A percentile compares a stretch with the other conserved stretches of the same genome.
phyloP scores from a whole-genome alignment of 2,329 filamentous ascomycete species.

The Bipolaris cookei region DNA sequence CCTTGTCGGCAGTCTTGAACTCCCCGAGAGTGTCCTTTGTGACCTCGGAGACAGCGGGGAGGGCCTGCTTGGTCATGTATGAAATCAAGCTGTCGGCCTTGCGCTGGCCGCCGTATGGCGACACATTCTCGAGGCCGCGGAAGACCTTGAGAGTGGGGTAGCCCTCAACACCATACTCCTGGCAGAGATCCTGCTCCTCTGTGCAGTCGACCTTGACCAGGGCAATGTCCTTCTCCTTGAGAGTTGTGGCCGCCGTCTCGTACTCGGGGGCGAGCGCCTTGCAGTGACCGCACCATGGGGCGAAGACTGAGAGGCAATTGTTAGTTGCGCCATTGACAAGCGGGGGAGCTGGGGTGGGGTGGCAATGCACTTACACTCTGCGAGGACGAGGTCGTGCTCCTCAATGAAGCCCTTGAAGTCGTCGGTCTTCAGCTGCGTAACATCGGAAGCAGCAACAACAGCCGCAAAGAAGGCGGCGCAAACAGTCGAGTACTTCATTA shows the following conservation, averaged over 20 bases:
- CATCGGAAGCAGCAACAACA: conserved; percentile 75
- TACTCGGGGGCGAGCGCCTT: conserved; percentile 96
- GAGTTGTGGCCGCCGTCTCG: conserved; percentile 80
- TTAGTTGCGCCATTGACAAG: conserved; percentile 45
- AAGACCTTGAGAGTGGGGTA: conserved; percentile 99
- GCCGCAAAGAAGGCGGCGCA: conserved; percentile 58
- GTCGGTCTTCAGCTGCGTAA: conserved; percentile 82
- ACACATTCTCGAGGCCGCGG: conserved; percentile 82
- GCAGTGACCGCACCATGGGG: conserved; percentile 97
- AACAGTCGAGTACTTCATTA: conserved; percentile 47
- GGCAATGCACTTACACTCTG: conserved; percentile 76
- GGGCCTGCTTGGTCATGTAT: conserved; percentile 98
- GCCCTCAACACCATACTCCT: conserved; percentile 88
- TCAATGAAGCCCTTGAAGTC: conserved; percentile 87
- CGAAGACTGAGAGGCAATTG: conserved; percentile 70
- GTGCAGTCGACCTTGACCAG: conserved; percentile 94
- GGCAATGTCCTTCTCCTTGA: conserved; percentile 87
- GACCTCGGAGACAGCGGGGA: conserved; percentile 87
- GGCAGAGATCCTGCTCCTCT: conserved; percentile 89
- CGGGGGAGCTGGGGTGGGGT: neutral
- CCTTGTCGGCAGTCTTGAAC: conserved; percentile 98
- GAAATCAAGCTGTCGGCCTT: conserved; percentile 79
- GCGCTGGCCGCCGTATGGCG: conserved; percentile 85
- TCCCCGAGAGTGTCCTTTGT: conserved; percentile 84
- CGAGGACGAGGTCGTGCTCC: conserved; percentile 85